phyloP scores from a whole-genome alignment of 495 filamentous ascomycete genomes.

The Tirmania nivea region DNA sequence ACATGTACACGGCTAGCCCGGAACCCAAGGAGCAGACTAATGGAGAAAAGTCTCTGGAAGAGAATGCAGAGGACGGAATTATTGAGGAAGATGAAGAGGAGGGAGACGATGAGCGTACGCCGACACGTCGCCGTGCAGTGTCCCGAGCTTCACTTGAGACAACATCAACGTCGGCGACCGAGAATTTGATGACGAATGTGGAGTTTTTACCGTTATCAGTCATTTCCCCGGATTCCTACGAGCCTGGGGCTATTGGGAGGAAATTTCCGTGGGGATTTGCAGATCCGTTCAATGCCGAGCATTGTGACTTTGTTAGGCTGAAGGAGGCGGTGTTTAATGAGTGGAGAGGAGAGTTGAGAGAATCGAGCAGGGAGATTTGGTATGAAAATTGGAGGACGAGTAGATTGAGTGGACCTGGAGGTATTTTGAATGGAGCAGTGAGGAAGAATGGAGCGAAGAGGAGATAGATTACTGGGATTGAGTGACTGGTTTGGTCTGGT shows the following conservation, averaged over 20 bases:
- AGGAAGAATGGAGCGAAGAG: background rate
- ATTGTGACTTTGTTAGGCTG: slow-evolving; percentile 84
- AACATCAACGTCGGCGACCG: background rate
- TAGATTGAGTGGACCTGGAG: slow-evolving; percentile 25
- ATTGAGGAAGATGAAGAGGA: slow-evolving; percentile 1
- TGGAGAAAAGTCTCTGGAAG: slow-evolving; percentile 2
- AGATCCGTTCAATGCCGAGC: slow-evolving; percentile 67
- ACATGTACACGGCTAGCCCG: background rate
- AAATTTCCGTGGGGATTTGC: slow-evolving; percentile 94
- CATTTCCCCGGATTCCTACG: slow-evolving; percentile 78
- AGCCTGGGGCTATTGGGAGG: slow-evolving; percentile 53
- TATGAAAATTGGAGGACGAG: slow-evolving; percentile 90
- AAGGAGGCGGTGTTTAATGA: slow-evolving; percentile 84
- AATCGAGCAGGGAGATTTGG: slow-evolving; percentile 80
- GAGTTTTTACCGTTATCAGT: slow-evolving; percentile 74
- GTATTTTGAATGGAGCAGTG: background rate
- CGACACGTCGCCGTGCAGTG: slow-evolving; percentile 11
- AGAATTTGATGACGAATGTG: slow-evolving; percentile 19
- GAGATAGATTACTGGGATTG: background rate
- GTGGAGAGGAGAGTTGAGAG: slow-evolving; percentile 77
- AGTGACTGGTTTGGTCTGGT: too few relatives aligned
- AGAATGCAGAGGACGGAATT: slow-evolving; percentile 22
- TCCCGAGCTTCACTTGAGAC: background rate
- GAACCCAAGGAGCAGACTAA: background rate
- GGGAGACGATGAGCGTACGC: slow-evolving; percentile 16